A percentile compares a stretch with the other conserved stretches of the same genome.
phyloP scores from a whole-genome alignment of 495 filamentous ascomycete species.

The Penicillium turbatum region DNA sequence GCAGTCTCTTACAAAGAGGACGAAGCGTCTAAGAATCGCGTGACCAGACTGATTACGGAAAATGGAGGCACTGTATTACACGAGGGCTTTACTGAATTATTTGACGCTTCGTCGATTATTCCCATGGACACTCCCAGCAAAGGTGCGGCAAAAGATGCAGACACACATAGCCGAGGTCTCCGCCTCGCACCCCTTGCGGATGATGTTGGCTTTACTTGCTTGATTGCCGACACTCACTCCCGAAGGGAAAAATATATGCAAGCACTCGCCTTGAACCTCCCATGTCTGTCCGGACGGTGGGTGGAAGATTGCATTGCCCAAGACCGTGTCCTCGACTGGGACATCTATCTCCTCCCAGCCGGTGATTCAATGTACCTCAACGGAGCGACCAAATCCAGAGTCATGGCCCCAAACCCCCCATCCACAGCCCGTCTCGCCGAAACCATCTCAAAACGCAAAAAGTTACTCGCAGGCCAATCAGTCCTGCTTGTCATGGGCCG shows the following conservation, averaged over 20 bases:
- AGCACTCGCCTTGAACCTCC: constrained; percentile 83
- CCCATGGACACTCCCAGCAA: constrained; percentile 31
- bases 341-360: constrained; percentile 77
- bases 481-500: constrained; percentile 75
- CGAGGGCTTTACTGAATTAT: constrained; percentile 80
- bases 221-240: constrained; percentile 83
- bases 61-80: constrained; percentile 71
- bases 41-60: constrained; percentile 44
- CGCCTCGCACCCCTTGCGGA: constrained; percentile 46
- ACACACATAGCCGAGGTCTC: constrained; percentile 29
- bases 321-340: constrained; percentile 63
- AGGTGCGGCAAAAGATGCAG: constrained; percentile 6
- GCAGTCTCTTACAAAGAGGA: constrained; percentile 65
- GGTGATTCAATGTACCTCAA: constrained; percentile 74
- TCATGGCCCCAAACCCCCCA: constrained; percentile 56
- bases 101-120: constrained; percentile 49
- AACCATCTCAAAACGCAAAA: constrained; percentile 53
- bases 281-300: constrained; percentile 79
- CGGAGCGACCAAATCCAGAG: constrained; percentile 72
- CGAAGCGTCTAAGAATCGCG: constrained; percentile 49
- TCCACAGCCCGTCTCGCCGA: constrained; percentile 50
- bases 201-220: constrained; percentile 67
- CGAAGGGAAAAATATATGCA: constrained; percentile 94
- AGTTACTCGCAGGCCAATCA: constrained; percentile 59
- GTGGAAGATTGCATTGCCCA: constrained; percentile 65